Base-by-base conservation (phyloP, 2,329 filamentous ascomycete species). In the Madurella fahalii region DNA sequence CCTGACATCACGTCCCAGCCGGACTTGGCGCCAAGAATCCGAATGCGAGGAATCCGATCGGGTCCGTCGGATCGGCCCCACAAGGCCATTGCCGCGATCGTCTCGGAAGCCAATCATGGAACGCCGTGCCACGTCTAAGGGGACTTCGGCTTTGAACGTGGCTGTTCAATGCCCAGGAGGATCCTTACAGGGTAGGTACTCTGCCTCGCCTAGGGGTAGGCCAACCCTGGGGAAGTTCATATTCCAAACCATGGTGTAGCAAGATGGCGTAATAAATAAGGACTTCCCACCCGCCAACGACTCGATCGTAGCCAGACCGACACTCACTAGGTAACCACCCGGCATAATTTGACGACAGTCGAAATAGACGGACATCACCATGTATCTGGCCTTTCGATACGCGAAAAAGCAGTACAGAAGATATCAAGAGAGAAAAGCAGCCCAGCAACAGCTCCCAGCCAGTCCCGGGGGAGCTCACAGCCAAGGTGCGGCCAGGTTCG, bases 381-480 rank as follows among this genome's bases (percentile, higher is more conserved):
- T 65, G 64, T 62, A 58, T 40, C 13, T 61, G 2, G 63, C 59
- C 9, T 61, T 56, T 52, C 61, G 57, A 31, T 63, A 61, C 46
- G 61, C 58, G 5, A 63, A 54, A 47, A 63, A 54, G 46, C 61
- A 60, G 53, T 54, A 58, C 43, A 39, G 25, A 18, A 49, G 56
- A 18, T 50, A 25, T 3, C 53, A 61, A 40, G 48, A 58, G 40
- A 52, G 41, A 17, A 55, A 50, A 32, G 39, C 41, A 40, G 15
- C 15, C 20, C 15, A n/a, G 12, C 18, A 55, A 50, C 9, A 40
- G 25, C 25, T 25, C 25, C 25, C 31, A 11, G 42, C 41, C 25
- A 51, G 34, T 15, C 34, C 11, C 11, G 11, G 4, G 37, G 40
- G 16, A 43, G 16, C 16, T 44, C 5, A 44, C 34, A 15, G 4